Evolutionary conservation across 176 grass and related monocot species (phyloP).

Genomic region (Oryza longistaminata): DNA sequence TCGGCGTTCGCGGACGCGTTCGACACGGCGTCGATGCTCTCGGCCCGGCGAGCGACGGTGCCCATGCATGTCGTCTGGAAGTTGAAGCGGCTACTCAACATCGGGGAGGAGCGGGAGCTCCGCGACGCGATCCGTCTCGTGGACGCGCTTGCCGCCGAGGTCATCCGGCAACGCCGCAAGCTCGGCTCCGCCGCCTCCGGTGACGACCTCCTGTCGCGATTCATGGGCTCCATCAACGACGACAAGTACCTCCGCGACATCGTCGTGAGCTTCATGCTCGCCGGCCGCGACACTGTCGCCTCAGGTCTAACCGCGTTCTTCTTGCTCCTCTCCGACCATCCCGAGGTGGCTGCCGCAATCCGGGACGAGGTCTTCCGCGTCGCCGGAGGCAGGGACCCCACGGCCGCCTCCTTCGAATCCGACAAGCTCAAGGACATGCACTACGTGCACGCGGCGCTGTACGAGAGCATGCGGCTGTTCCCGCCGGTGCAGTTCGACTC

Average conservation of each 20-base stretch:
- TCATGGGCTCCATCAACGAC: constrained; percentile 65
- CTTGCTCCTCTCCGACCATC: constrained; percentile 61
- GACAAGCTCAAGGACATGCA: constrained; percentile 65
- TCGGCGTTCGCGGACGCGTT: constrained; percentile 70
- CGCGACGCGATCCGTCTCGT: constrained; percentile 60
- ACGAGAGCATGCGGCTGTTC: constrained; percentile 80
- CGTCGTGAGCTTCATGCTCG: constrained; percentile 87
- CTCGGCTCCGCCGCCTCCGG: constrained; percentile 44
- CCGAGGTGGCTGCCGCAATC: constrained; percentile 49
- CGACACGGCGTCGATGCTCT: constrained; percentile 73
- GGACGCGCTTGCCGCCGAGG: constrained; percentile 59
- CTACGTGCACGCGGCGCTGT: constrained; percentile 73
- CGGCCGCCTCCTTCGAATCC: constrained; percentile 23
- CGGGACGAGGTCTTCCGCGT: constrained; percentile 51
- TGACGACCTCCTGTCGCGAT: constrained; percentile 78
- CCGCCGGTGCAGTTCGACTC: constrained; percentile 88
- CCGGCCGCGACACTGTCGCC: constrained; percentile 76
- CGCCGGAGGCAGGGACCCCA: neutral
- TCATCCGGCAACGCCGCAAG: constrained; percentile 76
- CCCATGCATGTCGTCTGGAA: constrained; percentile 69
- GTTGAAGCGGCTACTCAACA: constrained; percentile 60
- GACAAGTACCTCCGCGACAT: constrained; percentile 88
- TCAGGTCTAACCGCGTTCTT: constrained; percentile 78
- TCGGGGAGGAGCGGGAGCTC: constrained; percentile 69
- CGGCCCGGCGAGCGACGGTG: constrained; percentile 54